phyloP scores from a whole-genome alignment of 306 rosid genomes.

The Medicago truncatula region MtrunA17r5.0-ANR NC_053044.1:613501-614000 shows the following conservation, averaged over 20 bases:
- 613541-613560: conserved; percentile 1
- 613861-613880: neutral
- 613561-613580: neutral
- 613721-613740: neutral
- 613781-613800: neutral
- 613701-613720: neutral
- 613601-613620: neutral
- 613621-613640: neutral
- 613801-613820: neutral
- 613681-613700: neutral
- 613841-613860: neutral
- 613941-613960: neutral
- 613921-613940: neutral
- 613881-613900: neutral
- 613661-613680: conserved; percentile 1
- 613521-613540: neutral
- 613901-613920: neutral
- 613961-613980: neutral
- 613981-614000: neutral
- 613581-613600: neutral
- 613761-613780: neutral
- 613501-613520: neutral
- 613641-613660: neutral
- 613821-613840: neutral
- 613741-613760: neutral